Evolutionary conservation across 2,329 filamentous ascomycete genomes (phyloP).

Genomic region (Cladosporium sp.): DNA sequence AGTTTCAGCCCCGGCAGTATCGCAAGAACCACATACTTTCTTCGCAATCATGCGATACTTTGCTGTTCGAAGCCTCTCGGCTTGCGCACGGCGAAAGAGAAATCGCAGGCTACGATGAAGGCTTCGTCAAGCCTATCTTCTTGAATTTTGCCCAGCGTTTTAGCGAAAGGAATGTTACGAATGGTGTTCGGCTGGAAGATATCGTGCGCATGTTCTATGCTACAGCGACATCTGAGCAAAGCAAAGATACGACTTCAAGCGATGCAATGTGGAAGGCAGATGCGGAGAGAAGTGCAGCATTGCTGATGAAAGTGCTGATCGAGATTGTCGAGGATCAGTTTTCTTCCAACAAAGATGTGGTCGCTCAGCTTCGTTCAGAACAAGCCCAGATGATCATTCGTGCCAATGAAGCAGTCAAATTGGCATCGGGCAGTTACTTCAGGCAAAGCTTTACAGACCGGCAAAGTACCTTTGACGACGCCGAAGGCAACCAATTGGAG

Average conservation of each 20-base stretch:
- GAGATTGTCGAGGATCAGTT: not conserved
- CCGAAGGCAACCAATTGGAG: not conserved
- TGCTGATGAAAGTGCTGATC: not conserved
- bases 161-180: not conserved
- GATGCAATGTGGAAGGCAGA: not conserved
- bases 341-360: too few species aligned
- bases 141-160: not conserved
- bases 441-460: not conserved
- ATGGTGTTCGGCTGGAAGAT: not conserved
- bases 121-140: not conserved
- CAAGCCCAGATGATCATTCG: not conserved
- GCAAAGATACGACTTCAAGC: not conserved
- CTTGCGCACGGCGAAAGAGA: not conserved
- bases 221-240: not conserved
- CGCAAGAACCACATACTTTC: not conserved
- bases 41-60: not conserved
- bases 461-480: not conserved
- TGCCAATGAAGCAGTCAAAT: not conserved
- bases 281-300: not conserved
- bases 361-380: not conserved
- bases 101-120: not conserved
- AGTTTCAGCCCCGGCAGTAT: not conserved
- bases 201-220: conserved; percentile 2
- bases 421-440: not conserved
- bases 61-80: not conserved